Evolutionary conservation across 169 alveolate genomes (phyloP).

Genomic region (Cryptosporidium sp.): DNA sequence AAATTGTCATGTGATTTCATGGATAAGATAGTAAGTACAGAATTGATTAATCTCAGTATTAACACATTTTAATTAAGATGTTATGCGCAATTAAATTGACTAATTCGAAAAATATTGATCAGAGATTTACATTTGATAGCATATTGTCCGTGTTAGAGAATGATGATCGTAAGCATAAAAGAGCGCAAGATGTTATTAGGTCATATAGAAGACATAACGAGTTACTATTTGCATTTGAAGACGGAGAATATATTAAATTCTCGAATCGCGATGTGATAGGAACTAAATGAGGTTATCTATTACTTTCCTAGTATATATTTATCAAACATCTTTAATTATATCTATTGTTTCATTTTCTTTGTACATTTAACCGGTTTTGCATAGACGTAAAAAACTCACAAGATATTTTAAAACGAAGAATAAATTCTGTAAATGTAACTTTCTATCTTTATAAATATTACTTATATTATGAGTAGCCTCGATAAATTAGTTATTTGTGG

Average conservation of each 20-base stretch:
- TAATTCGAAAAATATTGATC: constrained; percentile 14
- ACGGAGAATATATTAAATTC: constrained; percentile 2
- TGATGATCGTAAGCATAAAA: constrained; percentile 61
- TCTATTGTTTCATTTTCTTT: neutral
- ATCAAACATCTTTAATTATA: neutral
- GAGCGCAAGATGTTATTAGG: constrained; percentile 68
- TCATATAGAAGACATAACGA: constrained; percentile 17
- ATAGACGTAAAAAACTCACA: constrained; percentile 31
- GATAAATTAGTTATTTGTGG: constrained; percentile 96
- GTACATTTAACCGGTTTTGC: constrained; percentile 16
- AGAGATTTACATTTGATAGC: constrained; percentile 12
- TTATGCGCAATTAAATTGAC: constrained; percentile 36
- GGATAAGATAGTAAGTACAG: constrained; percentile 60
- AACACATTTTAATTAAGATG: constrained; percentile 35
- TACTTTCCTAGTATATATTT: neutral
- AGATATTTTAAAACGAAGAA: neutral
- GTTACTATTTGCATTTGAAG: constrained; percentile 44
- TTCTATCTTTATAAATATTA: neutral
- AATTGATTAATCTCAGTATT: neutral
- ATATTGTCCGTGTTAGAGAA: constrained; percentile 37
- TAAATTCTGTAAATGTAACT: neutral
- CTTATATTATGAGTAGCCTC: constrained; percentile 89
- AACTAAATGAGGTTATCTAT: neutral
- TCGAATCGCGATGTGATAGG: neutral
- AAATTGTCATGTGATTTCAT: constrained; percentile 40